Conservation (phyloP, 176 grass and related monocot genomes). For the Cenchrus fungigraminus region DNA sequence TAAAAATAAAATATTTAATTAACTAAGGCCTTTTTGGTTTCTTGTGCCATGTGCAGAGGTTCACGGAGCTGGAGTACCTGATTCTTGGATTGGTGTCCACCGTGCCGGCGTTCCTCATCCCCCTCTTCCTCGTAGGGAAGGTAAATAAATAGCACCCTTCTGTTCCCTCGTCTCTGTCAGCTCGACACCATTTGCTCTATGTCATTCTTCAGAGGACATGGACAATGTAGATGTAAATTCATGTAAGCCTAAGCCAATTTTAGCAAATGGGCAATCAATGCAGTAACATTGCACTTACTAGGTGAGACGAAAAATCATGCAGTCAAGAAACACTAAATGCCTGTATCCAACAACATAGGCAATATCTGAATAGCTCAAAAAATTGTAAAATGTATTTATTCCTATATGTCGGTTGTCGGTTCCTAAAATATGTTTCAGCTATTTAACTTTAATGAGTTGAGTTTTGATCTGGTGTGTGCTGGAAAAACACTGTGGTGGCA, state of each 20-base stretch:
- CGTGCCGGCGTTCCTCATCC: constrained; percentile 73
- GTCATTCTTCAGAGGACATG: background rate
- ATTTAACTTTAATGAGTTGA: background rate
- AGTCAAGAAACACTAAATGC: background rate
- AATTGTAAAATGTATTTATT: background rate
- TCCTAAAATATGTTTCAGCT: background rate
- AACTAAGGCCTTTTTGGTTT: constrained; percentile 7
- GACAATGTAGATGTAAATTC: background rate
- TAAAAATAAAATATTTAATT: background rate
- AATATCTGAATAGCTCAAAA: background rate
- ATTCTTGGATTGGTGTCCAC: constrained; percentile 82
- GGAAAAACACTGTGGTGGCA: background rate
- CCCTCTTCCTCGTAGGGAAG: constrained; percentile 83
- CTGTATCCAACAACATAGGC: background rate
- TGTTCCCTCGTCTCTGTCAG: background rate
- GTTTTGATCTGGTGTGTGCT: constrained; percentile 1
- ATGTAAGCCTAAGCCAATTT: background rate
- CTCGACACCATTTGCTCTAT: background rate
- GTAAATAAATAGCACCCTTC: constrained; percentile 37
- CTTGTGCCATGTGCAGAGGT: constrained; percentile 58
- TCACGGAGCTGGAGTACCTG: constrained; percentile 91
- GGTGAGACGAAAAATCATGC: too few relatives aligned
- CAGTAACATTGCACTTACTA: background rate
- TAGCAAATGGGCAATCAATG: background rate
- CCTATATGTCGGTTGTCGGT: background rate